A percentile compares a stretch with the other conserved stretches of the same genome.
These are phyloP conservation scores for Pelargonium cotyledonis DNA, from an alignment of 441 rosid genomes.

Conservation along the genomic window DNA sequence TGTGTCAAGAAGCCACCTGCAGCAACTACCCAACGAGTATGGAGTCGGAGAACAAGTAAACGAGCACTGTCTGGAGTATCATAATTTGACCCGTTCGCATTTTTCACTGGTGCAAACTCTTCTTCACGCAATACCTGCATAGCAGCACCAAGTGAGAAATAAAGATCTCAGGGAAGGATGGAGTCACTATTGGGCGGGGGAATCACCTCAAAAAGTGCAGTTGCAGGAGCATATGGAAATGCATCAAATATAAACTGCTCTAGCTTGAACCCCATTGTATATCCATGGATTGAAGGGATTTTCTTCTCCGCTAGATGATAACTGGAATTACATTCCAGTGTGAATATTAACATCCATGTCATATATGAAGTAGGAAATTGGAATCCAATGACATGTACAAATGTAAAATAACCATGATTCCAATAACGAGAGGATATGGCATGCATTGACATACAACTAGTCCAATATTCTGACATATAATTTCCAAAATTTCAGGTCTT, in stretches of 20 bases:
- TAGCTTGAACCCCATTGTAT: slow-evolving; percentile 65
- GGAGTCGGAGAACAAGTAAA: slow-evolving; percentile 81
- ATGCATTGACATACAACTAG: no score
- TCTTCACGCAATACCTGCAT: slow-evolving; percentile 81
- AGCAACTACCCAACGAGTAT: slow-evolving; percentile 89
- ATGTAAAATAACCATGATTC: background rate
- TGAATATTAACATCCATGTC: slow-evolving; percentile 14
- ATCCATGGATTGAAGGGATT: slow-evolving; percentile 81
- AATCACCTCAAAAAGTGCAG: slow-evolving; percentile 90
- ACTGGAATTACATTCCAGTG: slow-evolving; percentile 38
- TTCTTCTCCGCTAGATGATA: slow-evolving; percentile 98
- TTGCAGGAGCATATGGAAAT: slow-evolving; percentile 96
- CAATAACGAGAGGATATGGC: no score
- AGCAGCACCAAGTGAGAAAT: no score
- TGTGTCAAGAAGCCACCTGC: slow-evolving; percentile 98
- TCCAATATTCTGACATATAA: no score
- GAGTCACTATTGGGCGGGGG: background rate
- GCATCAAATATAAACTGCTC: slow-evolving; percentile 96
- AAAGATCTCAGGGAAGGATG: no score
- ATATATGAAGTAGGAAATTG: background rate
- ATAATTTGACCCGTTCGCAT: slow-evolving; percentile 80
- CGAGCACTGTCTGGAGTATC: slow-evolving; percentile 95
- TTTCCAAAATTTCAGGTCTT: no score
- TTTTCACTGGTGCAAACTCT: slow-evolving; percentile 96
- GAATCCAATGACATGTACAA: background rate